Evolutionary conservation across 352 stramenopile genomes (phyloP).

Genomic region (Phytopythium kandeliae): DNA sequence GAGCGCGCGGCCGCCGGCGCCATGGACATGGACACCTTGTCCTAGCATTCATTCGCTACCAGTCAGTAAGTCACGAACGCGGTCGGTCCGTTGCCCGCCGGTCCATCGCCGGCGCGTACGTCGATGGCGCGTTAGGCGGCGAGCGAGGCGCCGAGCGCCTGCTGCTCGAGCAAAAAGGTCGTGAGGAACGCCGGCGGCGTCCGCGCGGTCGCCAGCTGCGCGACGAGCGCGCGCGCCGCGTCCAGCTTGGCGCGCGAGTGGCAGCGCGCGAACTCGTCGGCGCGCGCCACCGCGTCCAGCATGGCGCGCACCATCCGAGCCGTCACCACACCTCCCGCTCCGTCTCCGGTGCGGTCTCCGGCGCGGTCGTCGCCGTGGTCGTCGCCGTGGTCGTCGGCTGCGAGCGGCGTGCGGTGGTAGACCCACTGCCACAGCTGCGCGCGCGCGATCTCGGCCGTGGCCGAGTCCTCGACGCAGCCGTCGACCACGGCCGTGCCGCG

Average conservation of each 20-base stretch:
- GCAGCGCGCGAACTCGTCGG: slow-evolving; percentile 14
- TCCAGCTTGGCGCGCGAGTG: slow-evolving; percentile 30
- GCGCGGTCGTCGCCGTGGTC: slow-evolving; percentile 9
- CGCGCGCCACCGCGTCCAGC: slow-evolving; percentile 27
- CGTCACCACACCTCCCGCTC: slow-evolving; percentile 16
- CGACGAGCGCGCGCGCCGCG: slow-evolving; percentile 45
- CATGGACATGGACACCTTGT: slow-evolving; percentile 65
- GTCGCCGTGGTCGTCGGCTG: too few relatives aligned
- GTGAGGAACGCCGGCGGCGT: slow-evolving; percentile 56
- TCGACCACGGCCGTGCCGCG: slow-evolving; percentile 89
- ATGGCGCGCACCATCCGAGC: slow-evolving; percentile 44
- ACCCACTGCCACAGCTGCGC: slow-evolving; percentile 91
- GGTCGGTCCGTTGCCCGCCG: not conserved
- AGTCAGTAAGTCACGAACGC: not conserved
- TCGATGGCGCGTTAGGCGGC: not conserved
- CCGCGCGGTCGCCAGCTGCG: slow-evolving; percentile 53
- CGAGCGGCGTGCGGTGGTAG: slow-evolving; percentile 42
- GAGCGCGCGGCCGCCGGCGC: slow-evolving; percentile 39
- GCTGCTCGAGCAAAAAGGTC: slow-evolving; percentile 64
- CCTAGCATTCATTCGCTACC: slow-evolving; percentile 13
- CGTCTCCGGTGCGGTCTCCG: not conserved
- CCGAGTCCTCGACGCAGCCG: slow-evolving; percentile 92
- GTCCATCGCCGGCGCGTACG: not conserved
- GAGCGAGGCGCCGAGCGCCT: slow-evolving; percentile 14
- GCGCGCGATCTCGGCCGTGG: slow-evolving; percentile 92